These are phyloP conservation scores for Solanum megistacrolobum DNA, from an alignment of 257 asterid species.

Conservation along the genomic window DNA sequence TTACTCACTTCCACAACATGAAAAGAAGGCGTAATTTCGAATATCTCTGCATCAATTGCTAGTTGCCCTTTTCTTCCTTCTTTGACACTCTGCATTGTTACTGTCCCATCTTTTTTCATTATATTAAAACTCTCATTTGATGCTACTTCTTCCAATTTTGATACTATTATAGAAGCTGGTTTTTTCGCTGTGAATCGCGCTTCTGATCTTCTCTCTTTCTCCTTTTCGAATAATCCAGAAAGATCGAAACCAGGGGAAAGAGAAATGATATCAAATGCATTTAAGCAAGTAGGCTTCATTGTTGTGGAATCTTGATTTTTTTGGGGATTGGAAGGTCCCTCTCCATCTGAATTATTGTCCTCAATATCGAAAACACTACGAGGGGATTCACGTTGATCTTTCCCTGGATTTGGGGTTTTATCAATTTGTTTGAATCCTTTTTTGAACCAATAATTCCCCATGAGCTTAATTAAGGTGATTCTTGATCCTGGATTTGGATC, in stretches of 20 bases:
- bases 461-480: constrained; percentile 38
- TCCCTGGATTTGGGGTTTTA: constrained; percentile 1
- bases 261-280: constrained; percentile 86
- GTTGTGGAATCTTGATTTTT: neutral
- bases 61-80: constrained; percentile 71
- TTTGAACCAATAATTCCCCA: constrained; percentile 72
- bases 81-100: constrained; percentile 51
- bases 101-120: constrained; percentile 46
- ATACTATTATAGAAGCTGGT: constrained; percentile 48
- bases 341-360: constrained; percentile 22
- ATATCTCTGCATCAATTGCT: constrained; percentile 72
- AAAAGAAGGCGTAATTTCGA: constrained; percentile 82
- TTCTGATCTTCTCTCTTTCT: constrained; percentile 13
- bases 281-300: constrained; percentile 34
- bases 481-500: constrained; percentile 65
- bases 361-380: constrained; percentile 26
- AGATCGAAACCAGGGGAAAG: constrained; percentile 61
- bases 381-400: constrained; percentile 18
- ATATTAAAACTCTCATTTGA: constrained; percentile 46
- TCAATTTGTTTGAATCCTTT: constrained; percentile 49
- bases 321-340: constrained; percentile 2
- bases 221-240: constrained; percentile 64
- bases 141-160: constrained; percentile 69
- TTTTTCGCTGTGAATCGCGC: constrained; percentile 52
- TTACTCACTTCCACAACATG: constrained; percentile 85